Base-by-base conservation (phyloP, 176 grass and related monocot genomes). In the Typha latifolia region DNA sequence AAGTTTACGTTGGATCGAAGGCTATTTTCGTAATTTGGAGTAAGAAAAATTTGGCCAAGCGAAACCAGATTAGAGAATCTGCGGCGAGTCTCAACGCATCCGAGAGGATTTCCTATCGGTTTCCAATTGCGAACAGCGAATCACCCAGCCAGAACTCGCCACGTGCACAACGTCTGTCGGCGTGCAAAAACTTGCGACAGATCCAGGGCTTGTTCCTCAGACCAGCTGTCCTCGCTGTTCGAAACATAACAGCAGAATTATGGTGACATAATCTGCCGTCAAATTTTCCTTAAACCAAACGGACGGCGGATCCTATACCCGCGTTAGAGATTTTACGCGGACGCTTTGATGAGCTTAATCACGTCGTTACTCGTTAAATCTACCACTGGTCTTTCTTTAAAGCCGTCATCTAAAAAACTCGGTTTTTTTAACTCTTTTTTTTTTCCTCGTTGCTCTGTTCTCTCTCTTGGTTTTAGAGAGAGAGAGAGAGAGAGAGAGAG, bases 141-240 rank as follows among this genome's bases (percentile, higher is more conserved):
- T 22, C 18, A 11, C 0, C 53, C 18, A 59, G n/a, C 20, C 16
- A 59, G 20, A 59, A 9, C 0, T 59, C 20, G 53, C 53, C 53
- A 59, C 16, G 15, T 59, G 4, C 15, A 22, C 15, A 59, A 22
- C 3, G 9, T 21, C 6, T 11, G 20, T 59, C 53, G 18, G 53
- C 20, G n/a, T 21, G 6, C 53, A 19, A 20, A 22, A 11, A 9
- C 18, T 9, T 21, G 53, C 18, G 20, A 11, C 53, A 11, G 53
- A 59, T 59, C 53, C 53, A 21, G n/a, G 6, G 3, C 18, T 21
- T 9, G 53, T 59, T 6, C 7, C 20, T 59, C 53, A 12, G 53
- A 59, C 20, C 53, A 59, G 14, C n/a, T 59, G 16, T 21, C 53
- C 53, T 59, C 53, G 53, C 53, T 59, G 53, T 59, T 59, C 53